A percentile compares a stretch with the other conserved stretches of the same genome.
phyloP scores from a whole-genome alignment of 179 eudicot species.

The Carnegiea gigantea region DNA sequence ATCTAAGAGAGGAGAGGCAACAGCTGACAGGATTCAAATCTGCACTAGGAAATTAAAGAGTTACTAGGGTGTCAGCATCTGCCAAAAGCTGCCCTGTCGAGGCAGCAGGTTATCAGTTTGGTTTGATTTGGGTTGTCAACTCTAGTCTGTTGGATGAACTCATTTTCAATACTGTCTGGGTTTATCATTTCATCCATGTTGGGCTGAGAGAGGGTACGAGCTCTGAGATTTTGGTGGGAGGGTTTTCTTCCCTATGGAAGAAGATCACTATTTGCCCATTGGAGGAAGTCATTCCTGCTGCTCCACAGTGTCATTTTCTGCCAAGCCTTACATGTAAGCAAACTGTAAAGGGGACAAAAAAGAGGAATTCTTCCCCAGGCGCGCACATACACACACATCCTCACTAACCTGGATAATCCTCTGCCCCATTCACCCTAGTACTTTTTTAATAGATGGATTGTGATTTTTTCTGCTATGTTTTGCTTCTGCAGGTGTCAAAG shows the following conservation, averaged over 20 bases:
- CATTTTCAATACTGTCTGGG: neutral
- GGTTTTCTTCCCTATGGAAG: neutral
- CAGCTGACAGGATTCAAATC: too few relatives aligned
- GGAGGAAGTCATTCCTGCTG: neutral
- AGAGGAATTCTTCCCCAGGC: neutral
- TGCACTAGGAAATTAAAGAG: too few relatives aligned
- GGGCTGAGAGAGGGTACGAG: neutral
- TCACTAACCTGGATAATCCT: neutral
- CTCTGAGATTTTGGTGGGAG: neutral
- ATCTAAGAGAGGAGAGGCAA: too few relatives aligned
- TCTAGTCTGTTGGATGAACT: neutral
- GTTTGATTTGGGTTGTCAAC: neutral
- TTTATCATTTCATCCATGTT: neutral
- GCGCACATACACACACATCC: neutral
- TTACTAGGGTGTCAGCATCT: too few relatives aligned
- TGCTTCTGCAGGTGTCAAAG: constrained; percentile 57
- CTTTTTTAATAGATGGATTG: neutral
- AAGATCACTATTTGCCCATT: neutral
- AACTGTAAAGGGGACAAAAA: neutral
- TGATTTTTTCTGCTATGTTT: constrained; percentile 1
- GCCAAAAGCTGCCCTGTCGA: too few relatives aligned
- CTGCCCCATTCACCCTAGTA: neutral
- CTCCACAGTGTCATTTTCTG: neutral
- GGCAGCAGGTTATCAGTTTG: too few relatives aligned
- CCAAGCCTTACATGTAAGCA: neutral